Evolutionary conservation across 441 rosid species (phyloP), one percentile per base, ranked within the genome.

Genomic region (Populus hybrid): DNA sequence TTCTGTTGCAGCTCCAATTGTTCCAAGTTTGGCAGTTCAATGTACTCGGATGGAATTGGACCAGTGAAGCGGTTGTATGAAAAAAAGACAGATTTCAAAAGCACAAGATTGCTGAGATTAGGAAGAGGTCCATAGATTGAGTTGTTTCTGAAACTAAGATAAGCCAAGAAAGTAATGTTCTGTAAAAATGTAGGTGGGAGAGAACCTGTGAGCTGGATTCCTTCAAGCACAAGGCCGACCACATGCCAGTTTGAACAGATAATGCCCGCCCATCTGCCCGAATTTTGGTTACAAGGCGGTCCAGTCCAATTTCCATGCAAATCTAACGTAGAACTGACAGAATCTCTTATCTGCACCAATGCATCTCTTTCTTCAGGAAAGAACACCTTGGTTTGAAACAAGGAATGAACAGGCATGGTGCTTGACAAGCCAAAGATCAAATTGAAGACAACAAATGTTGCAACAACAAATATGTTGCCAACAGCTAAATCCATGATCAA

Each of bases 281-380:
- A 16, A 64, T 83, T 75, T 14, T 70, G 32, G 38, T 35, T 11
- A 72, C 93, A 90, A 11, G 90, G 90, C 1, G 89, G 89, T 9
- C 93, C 91, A 0, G 87, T 84, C 93, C 93, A 90, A 28, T 76
- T 81, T 2, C 28, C 42, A 30, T 85, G 84, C 81, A 86, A 70
- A 59, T 81, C 73, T 5, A 70, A 72, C 50, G 82, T 61, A 1
- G 89, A 84, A 76, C 66, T 69, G 18, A 85, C 23, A 12, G 84
- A 86, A 71, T 87, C 87, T 70, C 90, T 85, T 1, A 90, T 67
- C 78, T 72, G 81, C 71, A 88, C 34, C 81, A 90, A 67, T 1
- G 83, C 90, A 53, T 79, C 74, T 65, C 83, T 70, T 69, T 90
- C 91, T 10, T 26, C 63, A 8, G 85, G 83, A 30, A 82, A 78